These are phyloP conservation scores for Nigrospora sphaerica DNA, from an alignment of 2,329 filamentous ascomycete genomes.

Conservation along the genomic window DNA sequence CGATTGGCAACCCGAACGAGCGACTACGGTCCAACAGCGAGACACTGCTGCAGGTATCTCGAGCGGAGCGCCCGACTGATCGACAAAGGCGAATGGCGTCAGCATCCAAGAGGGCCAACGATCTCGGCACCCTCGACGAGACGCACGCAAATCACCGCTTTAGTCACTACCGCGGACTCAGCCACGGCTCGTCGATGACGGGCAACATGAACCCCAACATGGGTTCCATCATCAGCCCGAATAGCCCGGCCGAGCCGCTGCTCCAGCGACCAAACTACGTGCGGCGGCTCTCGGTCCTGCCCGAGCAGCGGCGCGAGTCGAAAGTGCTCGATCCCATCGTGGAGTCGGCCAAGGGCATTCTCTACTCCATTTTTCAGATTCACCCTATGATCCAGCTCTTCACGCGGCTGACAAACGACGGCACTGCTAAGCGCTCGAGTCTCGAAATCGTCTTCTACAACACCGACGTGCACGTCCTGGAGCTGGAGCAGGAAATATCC, in stretches of 20 bases:
- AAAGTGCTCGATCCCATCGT: constrained; percentile 53
- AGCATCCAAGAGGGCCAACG: constrained; percentile 51
- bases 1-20: constrained; percentile 64
- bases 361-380: constrained; percentile 62
- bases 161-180: constrained; percentile 60
- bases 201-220: constrained; percentile 29
- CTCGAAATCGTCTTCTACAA: constrained; percentile 63
- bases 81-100: constrained; percentile 59
- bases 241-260: constrained; percentile 50
- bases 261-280: constrained; percentile 56
- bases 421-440: constrained; percentile 53
- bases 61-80: constrained; percentile 43
- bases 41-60: constrained; percentile 41
- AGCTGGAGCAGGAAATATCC: constrained; percentile 58
- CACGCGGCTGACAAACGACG: constrained; percentile 54
- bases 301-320: constrained; percentile 56
- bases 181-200: constrained; percentile 63
- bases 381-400: constrained; percentile 62
- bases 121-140: constrained; percentile 57
- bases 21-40: constrained; percentile 61
- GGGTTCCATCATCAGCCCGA: constrained; percentile 42
- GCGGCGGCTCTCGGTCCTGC: constrained; percentile 54
- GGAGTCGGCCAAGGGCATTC: constrained; percentile 58
- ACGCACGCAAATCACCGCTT: constrained; percentile 56
- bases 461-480: constrained; percentile 58